Percentiles rank a stretch among this genome's conserved stretches.
Evolutionary conservation across 164 flowering plant species (phyloP).

Genomic region (Liriodendron chinense): DNA sequence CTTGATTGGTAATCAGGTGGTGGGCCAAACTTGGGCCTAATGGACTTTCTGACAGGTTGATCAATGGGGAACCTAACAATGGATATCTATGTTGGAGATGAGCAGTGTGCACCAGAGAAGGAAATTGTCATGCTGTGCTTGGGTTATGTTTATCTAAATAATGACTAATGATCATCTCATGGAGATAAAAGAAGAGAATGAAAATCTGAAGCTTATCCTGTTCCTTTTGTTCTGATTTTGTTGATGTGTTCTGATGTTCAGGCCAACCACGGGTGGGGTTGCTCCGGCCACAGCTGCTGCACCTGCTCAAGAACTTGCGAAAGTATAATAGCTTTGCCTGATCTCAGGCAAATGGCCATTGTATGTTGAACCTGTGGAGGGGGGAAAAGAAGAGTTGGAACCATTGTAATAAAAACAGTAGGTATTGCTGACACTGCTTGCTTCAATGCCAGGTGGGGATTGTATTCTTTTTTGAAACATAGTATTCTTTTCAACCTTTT

Average conservation of each 20-base stretch:
- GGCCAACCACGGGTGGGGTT: constrained; percentile 83
- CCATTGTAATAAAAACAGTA: neutral
- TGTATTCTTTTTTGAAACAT: neutral
- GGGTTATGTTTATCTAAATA: too few relatives aligned
- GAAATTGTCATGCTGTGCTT: too few relatives aligned
- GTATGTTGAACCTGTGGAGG: neutral
- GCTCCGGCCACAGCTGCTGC: constrained; percentile 35
- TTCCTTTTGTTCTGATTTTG: too few relatives aligned
- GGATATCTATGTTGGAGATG: too few relatives aligned
- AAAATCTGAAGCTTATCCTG: too few relatives aligned
- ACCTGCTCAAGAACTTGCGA: constrained; percentile 20
- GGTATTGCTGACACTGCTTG: neutral
- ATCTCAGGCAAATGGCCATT: neutral
- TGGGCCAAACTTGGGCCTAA: too few relatives aligned
- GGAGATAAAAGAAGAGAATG: too few relatives aligned
- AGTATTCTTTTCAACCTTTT: neutral
- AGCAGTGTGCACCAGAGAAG: too few relatives aligned
- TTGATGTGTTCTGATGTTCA: constrained; percentile 10
- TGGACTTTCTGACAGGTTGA: too few relatives aligned
- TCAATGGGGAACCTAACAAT: too few relatives aligned
- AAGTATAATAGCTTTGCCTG: constrained; percentile 1
- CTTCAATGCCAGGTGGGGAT: neutral
- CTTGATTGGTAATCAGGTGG: too few relatives aligned
- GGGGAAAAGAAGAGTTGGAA: neutral
- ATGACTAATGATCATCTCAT: too few relatives aligned